These are phyloP conservation scores for Aspergillus fijiensis DNA, from an alignment of 2,329 filamentous ascomycete genomes.

Conservation along the genomic window DNA sequence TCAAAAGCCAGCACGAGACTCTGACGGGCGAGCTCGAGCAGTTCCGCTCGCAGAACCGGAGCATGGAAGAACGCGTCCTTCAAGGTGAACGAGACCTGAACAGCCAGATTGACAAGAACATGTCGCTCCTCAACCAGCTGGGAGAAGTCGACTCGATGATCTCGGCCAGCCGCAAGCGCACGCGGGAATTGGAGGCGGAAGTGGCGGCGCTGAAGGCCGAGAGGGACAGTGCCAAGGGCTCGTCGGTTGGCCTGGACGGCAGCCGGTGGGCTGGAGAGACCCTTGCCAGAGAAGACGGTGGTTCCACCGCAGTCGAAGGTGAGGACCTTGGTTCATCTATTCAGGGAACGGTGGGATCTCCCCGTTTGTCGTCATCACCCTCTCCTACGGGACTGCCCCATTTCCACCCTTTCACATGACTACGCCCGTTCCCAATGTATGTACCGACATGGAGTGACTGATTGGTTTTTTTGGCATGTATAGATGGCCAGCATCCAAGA, in stretches of 20 bases:
- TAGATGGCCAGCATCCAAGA: constrained; percentile 51
- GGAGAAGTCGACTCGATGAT: constrained; percentile 40
- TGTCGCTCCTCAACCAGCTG: constrained; percentile 41
- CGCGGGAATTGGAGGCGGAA: constrained; percentile 42
- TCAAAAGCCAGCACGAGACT: constrained; percentile 33
- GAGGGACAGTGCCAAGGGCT: constrained; percentile 29
- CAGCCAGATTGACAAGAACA: constrained; percentile 44
- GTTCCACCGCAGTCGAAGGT: constrained; percentile 43
- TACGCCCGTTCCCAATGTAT: constrained; percentile 22
- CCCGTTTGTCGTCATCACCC: constrained; percentile 38
- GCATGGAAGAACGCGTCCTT: constrained; percentile 34
- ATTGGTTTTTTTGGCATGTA: constrained; percentile 18
- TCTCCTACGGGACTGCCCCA: constrained; percentile 27
- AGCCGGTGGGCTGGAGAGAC: constrained; percentile 44
- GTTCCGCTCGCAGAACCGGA: constrained; percentile 27
- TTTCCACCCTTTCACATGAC: constrained; percentile 34
- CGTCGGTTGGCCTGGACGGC: constrained; percentile 33
- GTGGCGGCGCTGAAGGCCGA: constrained; percentile 37
- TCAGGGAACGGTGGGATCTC: constrained; percentile 49
- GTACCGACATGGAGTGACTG: constrained; percentile 13
- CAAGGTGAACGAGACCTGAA: constrained; percentile 39
- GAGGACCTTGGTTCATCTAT: constrained; percentile 50
- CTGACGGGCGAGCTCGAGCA: constrained; percentile 35
- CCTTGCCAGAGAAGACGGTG: constrained; percentile 31
- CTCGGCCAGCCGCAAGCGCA: constrained; percentile 35